phyloP scores from a whole-genome alignment of 2,329 filamentous ascomycete species.

The Lachnum nothofagi region DNA sequence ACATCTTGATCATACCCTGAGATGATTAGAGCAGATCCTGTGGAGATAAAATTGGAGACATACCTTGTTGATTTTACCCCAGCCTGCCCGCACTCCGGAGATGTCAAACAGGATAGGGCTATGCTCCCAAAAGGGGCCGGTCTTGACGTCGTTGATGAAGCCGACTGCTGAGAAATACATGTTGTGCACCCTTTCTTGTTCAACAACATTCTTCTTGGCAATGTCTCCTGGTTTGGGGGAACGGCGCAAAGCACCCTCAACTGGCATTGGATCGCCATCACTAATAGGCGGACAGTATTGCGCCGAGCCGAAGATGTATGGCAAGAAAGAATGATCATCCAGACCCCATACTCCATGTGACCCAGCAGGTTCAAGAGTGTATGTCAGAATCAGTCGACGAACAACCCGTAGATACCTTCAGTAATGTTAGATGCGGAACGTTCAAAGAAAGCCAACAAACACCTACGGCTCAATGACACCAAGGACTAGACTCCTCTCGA shows the following conservation, averaged over 20 bases:
- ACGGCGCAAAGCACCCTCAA: constrained; percentile 69
- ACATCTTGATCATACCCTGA: constrained; percentile 98
- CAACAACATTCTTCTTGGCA: constrained; percentile 57
- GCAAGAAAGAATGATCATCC: constrained; percentile 92
- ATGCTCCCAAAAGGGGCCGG: constrained; percentile 93
- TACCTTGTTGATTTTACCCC: constrained; percentile 95
- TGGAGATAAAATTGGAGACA: neutral
- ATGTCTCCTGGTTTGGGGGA: constrained; percentile 70
- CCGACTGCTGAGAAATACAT: constrained; percentile 95
- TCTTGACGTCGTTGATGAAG: constrained; percentile 97
- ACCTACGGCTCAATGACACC: constrained; percentile 77
- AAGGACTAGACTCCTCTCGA: constrained; percentile 76
- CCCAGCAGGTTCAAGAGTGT: constrained; percentile 89
- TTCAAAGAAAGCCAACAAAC: constrained; percentile 1
- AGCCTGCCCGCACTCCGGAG: constrained; percentile 83
- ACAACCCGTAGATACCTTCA: constrained; percentile 79
- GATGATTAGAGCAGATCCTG: constrained; percentile 3
- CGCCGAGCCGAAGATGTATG: constrained; percentile 92
- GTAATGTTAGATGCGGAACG: constrained; percentile 10
- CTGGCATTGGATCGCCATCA: constrained; percentile 58
- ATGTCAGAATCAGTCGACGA: constrained; percentile 77
- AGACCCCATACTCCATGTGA: constrained; percentile 97
- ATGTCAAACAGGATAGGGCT: constrained; percentile 93
- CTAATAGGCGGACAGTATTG: constrained; percentile 75
- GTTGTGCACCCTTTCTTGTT: constrained; percentile 60